Conservation (phyloP, 257 asterid species). For the Echium plantagineum region DNA sequence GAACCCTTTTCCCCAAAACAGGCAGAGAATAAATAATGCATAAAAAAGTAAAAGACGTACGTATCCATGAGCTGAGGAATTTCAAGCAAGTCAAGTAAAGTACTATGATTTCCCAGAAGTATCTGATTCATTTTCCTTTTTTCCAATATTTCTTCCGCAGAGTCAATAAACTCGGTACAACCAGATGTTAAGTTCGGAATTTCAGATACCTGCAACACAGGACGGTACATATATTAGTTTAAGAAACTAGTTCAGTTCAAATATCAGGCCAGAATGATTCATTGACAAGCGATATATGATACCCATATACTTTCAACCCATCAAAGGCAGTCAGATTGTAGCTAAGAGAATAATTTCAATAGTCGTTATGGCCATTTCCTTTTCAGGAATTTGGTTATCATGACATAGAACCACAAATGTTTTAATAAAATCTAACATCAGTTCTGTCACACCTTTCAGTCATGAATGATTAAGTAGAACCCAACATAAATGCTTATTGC, state of each 20-base stretch:
- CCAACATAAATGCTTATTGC: too few species aligned
- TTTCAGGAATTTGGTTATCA: too few species aligned
- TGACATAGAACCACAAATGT: too few species aligned
- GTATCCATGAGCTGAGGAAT: constrained; percentile 99
- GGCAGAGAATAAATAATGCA: neutral
- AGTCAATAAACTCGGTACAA: constrained; percentile 81
- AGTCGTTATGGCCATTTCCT: too few species aligned
- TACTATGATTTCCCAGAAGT: constrained; percentile 73
- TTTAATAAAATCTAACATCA: too few species aligned
- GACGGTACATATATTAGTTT: constrained; percentile 12
- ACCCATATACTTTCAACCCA: too few species aligned
- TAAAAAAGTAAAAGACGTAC: constrained; percentile 32
- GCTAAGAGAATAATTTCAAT: too few species aligned
- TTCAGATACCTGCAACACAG: constrained; percentile 67
- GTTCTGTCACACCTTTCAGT: too few species aligned
- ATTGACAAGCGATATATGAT: too few species aligned
- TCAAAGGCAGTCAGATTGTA: too few species aligned
- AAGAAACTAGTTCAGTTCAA: neutral
- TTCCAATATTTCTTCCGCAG: constrained; percentile 82
- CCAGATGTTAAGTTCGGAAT: constrained; percentile 84
- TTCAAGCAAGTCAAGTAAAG: constrained; percentile 97
- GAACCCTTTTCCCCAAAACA: neutral
- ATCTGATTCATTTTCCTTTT: constrained; percentile 93
- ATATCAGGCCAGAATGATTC: neutral
- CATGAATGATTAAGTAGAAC: too few species aligned